Evolutionary conservation across 805 yeast species (phyloP), one percentile per base, ranked within the genome.

Genomic region (Hemisphaericaspora nanyangensis): DNA sequence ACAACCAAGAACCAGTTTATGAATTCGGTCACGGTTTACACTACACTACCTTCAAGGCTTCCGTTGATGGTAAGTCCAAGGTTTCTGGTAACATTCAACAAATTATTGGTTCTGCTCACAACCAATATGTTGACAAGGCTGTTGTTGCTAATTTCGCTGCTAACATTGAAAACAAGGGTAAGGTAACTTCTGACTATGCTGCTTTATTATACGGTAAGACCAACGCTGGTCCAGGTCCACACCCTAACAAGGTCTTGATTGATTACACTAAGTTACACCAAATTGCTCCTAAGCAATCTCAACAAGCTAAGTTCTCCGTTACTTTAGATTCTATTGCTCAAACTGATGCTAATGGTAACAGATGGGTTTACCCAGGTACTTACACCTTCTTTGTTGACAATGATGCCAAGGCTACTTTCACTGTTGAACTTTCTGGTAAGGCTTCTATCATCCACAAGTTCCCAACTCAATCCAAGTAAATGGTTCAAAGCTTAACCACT

Each of bases 1-100:
- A 36, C 17, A 40, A 37, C 17, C 27, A 31, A 13, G 29, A 38
- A 25, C 44, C 44, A 35, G 35, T 38, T 15, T 40, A 40, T 29
- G 44, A 40, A 31, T 40, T 36, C 17, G 44, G 44, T 30, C 29
- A 32, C 25, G 44, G 44, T 36, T 38, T 40, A 29, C 38, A 38
- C 17, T 40, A 40, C 27, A 36, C 44, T 26, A 36, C 29, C 13
- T 40, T 40, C 37, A 31, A 40, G 16, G 38, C 38, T 17, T 5
- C 28, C 15, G 17, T 34, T 26, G 13, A 19, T 12, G n/a, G n/a
- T n/a, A n/a, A n/a, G n/a, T 15, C 29, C 17, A 24, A 35, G 7
- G 33, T 20, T 29, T 13, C 15, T 10, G 28, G 20, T 22, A 35
- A 35, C 26, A 29, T 35, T 24, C 22, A 19, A 17, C 31, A 29